Percentiles rank a stretch among this genome's conserved stretches.
Evolutionary conservation across 2,329 filamentous ascomycete species (phyloP).

Genomic region (Colletotrichum trifolii): DNA sequence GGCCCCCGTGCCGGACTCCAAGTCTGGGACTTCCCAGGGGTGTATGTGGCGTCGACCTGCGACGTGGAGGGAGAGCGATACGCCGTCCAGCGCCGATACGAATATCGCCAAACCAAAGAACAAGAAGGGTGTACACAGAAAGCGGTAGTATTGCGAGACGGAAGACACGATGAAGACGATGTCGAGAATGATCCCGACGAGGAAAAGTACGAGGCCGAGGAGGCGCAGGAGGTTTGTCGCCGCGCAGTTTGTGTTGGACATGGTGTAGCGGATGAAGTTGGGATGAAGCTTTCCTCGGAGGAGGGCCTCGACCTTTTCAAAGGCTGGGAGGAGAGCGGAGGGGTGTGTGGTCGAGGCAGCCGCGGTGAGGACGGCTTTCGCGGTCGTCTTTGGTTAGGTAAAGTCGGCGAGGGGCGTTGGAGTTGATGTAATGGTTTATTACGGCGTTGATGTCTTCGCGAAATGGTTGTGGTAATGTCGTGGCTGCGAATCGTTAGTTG

Average conservation of each 20-base stretch:
- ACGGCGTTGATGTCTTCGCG: conserved; percentile 51
- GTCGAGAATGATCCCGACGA: conserved; percentile 44
- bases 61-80: conserved; percentile 50
- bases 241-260: conserved; percentile 51
- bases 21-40: conserved; percentile 51
- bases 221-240: conserved; percentile 45
- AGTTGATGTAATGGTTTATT: conserved; percentile 52
- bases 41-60: conserved; percentile 47
- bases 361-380: conserved; percentile 50
- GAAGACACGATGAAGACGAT: conserved; percentile 47
- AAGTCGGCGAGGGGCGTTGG: conserved; percentile 48
- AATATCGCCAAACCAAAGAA: conserved; percentile 49
- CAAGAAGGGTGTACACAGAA: conserved; percentile 46
- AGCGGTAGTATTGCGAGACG: conserved; percentile 42
- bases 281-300: conserved; percentile 52
- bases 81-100: conserved; percentile 48
- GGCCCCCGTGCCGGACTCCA: conserved; percentile 45
- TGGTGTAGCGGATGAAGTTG: conserved; percentile 51
- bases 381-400: conserved; percentile 52
- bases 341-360: conserved; percentile 57
- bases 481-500: background rate
- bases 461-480: conserved; percentile 49
- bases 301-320: conserved; percentile 49
- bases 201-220: conserved; percentile 39
- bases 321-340: conserved; percentile 53